Percentiles rank a stretch among this genome's conserved stretches.
Evolutionary conservation across 495 filamentous ascomycete species (phyloP).

Genomic region (Sphaerosporella brunnea): DNA sequence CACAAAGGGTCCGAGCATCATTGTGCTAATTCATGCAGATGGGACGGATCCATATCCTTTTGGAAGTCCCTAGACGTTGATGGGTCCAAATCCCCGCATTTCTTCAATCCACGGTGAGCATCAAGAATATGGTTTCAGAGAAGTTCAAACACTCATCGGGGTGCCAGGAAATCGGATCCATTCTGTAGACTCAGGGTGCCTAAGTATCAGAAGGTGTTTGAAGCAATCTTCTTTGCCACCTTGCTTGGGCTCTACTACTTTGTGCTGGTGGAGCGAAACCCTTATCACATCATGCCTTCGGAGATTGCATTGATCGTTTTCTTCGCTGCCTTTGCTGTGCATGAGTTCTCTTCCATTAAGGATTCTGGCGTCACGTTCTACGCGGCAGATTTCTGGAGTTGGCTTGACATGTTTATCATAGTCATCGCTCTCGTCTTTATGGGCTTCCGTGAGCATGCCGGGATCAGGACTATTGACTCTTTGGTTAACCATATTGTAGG

Average conservation of each 20-base stretch:
- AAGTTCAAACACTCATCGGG: background rate
- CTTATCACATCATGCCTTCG: conserved; percentile 32
- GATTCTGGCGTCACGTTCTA: conserved; percentile 76
- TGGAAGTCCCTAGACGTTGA: conserved; percentile 68
- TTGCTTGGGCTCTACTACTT: conserved; percentile 71
- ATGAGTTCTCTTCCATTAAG: conserved; percentile 64
- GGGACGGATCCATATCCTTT: conserved; percentile 82
- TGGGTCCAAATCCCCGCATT: conserved; percentile 59
- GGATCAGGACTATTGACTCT: background rate
- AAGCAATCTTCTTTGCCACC: conserved; percentile 69
- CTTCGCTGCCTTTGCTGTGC: conserved; percentile 76
- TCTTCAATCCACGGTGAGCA: conserved; percentile 62
- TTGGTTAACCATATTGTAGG: conserved; percentile 30
- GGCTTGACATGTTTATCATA: conserved; percentile 79
- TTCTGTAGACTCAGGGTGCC: conserved; percentile 75
- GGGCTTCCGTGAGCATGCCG: conserved; percentile 38
- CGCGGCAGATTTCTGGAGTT: conserved; percentile 72
- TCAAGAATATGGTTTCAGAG: conserved; percentile 15
- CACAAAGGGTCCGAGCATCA: background rate
- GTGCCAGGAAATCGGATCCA: conserved; percentile 52
- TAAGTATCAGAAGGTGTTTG: conserved; percentile 79
- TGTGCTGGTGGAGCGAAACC: conserved; percentile 49
- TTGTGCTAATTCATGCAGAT: conserved; percentile 26
- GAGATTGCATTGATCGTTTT: conserved; percentile 42
- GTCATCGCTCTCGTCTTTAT: conserved; percentile 58